Percentiles rank a stretch among this genome's conserved stretches.
Conservation (phyloP, 2,329 filamentous ascomycete genomes). For the Xylariaceae sp. region DNA sequence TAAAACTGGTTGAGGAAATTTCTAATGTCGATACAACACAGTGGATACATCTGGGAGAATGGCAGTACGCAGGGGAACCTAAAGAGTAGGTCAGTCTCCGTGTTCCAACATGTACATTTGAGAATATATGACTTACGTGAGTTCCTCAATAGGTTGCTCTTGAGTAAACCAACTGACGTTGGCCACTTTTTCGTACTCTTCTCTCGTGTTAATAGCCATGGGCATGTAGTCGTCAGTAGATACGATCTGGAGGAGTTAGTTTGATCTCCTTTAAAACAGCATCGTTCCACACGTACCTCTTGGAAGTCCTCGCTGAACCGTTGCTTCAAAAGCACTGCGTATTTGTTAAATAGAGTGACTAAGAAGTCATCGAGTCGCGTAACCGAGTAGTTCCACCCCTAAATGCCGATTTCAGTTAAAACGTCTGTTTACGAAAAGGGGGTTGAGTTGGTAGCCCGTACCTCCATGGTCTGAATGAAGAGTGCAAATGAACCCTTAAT, state of each 20-base stretch:
- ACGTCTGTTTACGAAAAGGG: background rate
- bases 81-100: constrained; percentile 41
- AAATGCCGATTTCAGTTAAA: background rate
- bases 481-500: constrained; percentile 89
- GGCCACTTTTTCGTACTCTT: constrained; percentile 93
- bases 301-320: constrained; percentile 95
- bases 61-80: constrained; percentile 93
- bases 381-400: constrained; percentile 89
- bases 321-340: constrained; percentile 82
- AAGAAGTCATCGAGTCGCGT: constrained; percentile 76
- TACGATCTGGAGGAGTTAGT: constrained; percentile 48
- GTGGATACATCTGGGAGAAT: constrained; percentile 97
- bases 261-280: background rate
- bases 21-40: constrained; percentile 96
- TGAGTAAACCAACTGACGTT: constrained; percentile 95
- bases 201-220: constrained; percentile 85
- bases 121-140: constrained; percentile 66
- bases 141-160: constrained; percentile 68
- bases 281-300: constrained; percentile 51
- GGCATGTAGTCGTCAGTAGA: constrained; percentile 99
- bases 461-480: constrained; percentile 98
- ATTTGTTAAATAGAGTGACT: constrained; percentile 87
- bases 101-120: background rate
- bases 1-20: constrained; percentile 99
- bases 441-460: constrained; percentile 35